Base-by-base conservation (phyloP, 768 basidiomycete genomes). In the Auriscalpium vulgare region DNA sequence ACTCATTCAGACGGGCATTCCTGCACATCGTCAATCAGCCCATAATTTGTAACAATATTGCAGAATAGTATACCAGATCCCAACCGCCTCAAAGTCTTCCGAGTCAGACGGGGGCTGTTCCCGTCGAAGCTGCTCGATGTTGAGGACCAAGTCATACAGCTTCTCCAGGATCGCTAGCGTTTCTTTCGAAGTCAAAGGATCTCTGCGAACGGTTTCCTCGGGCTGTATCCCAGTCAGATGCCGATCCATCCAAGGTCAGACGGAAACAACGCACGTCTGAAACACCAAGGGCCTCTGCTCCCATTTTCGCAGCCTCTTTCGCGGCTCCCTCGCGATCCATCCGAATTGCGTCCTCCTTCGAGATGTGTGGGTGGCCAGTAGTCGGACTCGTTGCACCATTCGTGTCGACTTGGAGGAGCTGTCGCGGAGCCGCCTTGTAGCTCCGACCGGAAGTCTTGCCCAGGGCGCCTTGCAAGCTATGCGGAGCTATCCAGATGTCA, bases 381-480 rank as follows among this genome's bases (percentile, higher is more conserved):
- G 65, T 76, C 65, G 60, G 76, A 66, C 59, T 77, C 43, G 76
- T 60, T 10, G 72, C 63, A 58, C 74, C 71, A 37, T 71, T 66
- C 50, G 82, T 65, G 56, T 91, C 88, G 9, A 98, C 92, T 68
- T 98, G 93, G 4, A 99, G 79, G 23, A 98, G 82, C 58, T 97
- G 95, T 44, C 95, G 82, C 13, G 97, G 97, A n/a, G 95, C 95
- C 35, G 94, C 92, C 64, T 93, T 94, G 67, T 94, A 91, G 58
- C 93, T 95, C 55, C 95, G 78, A 23, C 92, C 88, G 37, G 94
- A 91, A 1, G 95, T 95, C 71, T 87, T 94, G 8, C 97, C 97
- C 4, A 99, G 79, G 8, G 94, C 97, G 54, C 95, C 95, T 74
- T 97, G 85, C 13, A 95, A 78, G 67, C 82, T 90, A 65, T 85